Conservation (phyloP, 345 rosid genomes). For the Garcia nutans region DNA sequence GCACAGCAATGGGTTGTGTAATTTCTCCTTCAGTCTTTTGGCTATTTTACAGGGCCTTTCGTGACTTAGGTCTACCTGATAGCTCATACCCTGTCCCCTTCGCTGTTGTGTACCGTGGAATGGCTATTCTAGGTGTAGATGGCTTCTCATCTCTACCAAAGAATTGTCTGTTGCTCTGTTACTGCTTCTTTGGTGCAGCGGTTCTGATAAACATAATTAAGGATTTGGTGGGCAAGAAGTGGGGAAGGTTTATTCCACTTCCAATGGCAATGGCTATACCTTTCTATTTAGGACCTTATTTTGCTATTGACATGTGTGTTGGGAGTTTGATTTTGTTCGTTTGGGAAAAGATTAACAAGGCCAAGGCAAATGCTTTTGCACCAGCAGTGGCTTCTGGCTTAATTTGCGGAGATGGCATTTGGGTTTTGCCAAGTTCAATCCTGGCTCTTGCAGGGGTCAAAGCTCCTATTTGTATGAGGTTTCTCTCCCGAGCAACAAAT, state of each 20-base stretch:
- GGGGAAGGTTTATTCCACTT: conserved; percentile 12
- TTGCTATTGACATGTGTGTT: conserved; percentile 15
- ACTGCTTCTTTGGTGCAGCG: conserved; percentile 8
- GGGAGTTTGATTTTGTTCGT: conserved; percentile 12
- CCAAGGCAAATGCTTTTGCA: conserved; percentile 17
- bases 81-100: conserved; percentile 6
- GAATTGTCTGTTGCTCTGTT: conserved; percentile 6
- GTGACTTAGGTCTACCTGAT: conserved; percentile 7
- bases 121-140: conserved; percentile 13
- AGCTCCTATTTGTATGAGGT: conserved; percentile 13
- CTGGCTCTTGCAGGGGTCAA: conserved; percentile 13
- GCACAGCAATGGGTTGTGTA: not conserved
- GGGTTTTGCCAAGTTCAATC: conserved; percentile 13
- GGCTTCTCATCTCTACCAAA: conserved; percentile 9
- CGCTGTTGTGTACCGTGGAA: conserved; percentile 6
- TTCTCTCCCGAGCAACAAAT: conserved; percentile 1
- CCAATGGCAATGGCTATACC: conserved; percentile 18
- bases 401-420: conserved; percentile 15
- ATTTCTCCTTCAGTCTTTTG: not conserved
- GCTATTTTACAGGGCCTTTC: conserved; percentile 9
- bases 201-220: conserved; percentile 1
- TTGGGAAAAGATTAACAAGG: conserved; percentile 9
- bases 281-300: conserved; percentile 14
- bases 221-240: conserved; percentile 1
- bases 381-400: conserved; percentile 16